Percentiles rank a stretch among this genome's conserved stretches.
phyloP scores from a whole-genome alignment of 73 alveolate species.

The Paramecium pentaurelia region DNA sequence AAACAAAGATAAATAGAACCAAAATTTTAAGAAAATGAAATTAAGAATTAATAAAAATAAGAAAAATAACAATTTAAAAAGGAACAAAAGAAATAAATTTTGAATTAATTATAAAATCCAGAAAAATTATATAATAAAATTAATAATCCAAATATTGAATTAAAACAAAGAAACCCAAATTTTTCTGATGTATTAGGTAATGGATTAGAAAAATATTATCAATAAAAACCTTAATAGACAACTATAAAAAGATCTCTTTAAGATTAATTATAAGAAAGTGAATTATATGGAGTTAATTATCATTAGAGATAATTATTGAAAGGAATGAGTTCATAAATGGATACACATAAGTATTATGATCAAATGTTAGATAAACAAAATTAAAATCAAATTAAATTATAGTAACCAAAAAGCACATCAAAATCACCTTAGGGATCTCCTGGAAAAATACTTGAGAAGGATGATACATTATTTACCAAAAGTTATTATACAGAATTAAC shows the following conservation, averaged over 20 bases:
- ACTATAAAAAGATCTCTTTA: not conserved
- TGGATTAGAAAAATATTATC: slow-evolving; percentile 1
- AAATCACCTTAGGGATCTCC: not conserved
- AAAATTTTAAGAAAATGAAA: not conserved
- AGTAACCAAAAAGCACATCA: not conserved
- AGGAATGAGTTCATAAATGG: slow-evolving; percentile 42
- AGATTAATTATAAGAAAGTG: not conserved
- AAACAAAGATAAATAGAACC: not conserved
- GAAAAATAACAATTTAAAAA: not conserved
- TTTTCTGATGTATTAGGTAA: slow-evolving; percentile 27
- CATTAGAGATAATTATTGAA: not conserved
- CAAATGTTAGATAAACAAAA: not conserved
- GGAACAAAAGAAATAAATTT: not conserved
- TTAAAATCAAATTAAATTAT: not conserved
- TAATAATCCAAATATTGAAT: slow-evolving; percentile 5
- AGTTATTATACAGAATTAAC: not conserved
- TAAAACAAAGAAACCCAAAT: not conserved
- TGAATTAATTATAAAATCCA: not conserved
- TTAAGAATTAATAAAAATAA: not conserved
- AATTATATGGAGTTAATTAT: not conserved
- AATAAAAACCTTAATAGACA: not conserved
- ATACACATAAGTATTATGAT: slow-evolving; percentile 21
- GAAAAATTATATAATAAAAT: not conserved
- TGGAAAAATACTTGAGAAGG: not conserved
- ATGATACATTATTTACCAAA: not conserved